phyloP scores from a whole-genome alignment of 441 rosid genomes.

The Pelargonium fulgidum region DNA sequence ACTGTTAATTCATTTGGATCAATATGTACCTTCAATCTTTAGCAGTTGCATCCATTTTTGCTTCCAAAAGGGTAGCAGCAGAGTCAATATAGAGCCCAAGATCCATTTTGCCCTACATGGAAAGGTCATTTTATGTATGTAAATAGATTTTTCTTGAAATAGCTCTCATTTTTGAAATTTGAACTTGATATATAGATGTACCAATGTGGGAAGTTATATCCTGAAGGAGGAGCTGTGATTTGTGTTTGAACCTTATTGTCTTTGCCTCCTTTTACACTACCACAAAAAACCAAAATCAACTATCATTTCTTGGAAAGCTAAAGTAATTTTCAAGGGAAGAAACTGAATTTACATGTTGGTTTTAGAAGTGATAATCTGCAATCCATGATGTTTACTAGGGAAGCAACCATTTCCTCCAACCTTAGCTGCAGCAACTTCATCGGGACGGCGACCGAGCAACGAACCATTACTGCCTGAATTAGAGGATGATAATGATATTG shows the following conservation, averaged over 20 bases:
- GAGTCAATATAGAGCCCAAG: conserved; percentile 42
- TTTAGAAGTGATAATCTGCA: conserved; percentile 19
- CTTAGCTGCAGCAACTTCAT: neutral
- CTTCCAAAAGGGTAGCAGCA: conserved; percentile 50
- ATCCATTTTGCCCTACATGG: conserved; percentile 58
- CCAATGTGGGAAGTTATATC: conserved; percentile 34
- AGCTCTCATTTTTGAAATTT: neutral
- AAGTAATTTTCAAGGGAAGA: neutral
- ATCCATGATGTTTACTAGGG: conserved; percentile 17
- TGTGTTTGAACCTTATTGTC: conserved; percentile 12
- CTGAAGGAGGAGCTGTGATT: conserved; percentile 25
- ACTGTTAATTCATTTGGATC: neutral
- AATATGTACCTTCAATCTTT: conserved; percentile 43
- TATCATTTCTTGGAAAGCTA: neutral
- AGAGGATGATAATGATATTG: neutral
- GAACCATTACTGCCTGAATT: neutral
- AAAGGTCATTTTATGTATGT: neutral
- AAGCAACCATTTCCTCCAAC: conserved; percentile 8
- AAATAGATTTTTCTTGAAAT: neutral
- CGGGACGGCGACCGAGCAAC: neutral
- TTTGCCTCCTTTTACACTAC: conserved; percentile 19
- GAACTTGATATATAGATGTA: conserved; percentile 15
- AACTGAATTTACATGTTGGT: conserved; percentile 9
- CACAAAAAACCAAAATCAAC: neutral
- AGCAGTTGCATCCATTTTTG: conserved; percentile 32